These are phyloP conservation scores for Botrytis deweyae DNA, from an alignment of 2,329 filamentous ascomycete genomes.

Conservation along the genomic window DNA sequence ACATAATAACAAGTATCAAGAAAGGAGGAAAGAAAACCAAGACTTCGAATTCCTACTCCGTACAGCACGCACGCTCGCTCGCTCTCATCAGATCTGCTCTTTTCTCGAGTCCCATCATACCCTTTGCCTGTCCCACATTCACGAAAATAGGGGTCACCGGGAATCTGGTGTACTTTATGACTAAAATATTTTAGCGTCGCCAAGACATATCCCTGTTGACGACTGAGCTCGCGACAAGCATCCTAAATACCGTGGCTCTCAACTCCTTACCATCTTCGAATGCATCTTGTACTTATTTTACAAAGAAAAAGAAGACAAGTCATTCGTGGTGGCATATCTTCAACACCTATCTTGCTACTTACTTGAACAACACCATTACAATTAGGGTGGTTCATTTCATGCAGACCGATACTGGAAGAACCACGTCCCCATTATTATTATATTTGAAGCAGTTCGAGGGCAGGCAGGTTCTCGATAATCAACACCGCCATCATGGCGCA, in stretches of 20 bases:
- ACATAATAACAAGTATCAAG: neutral
- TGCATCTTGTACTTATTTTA: slow-evolving; percentile 22
- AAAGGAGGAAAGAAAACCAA: neutral
- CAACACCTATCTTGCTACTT: slow-evolving; percentile 14
- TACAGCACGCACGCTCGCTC: neutral
- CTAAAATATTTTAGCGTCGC: slow-evolving; percentile 22
- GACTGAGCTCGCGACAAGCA: slow-evolving; percentile 22
- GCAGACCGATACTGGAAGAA: slow-evolving; percentile 31
- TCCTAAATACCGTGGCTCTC: slow-evolving; percentile 20
- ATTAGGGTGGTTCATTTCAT: slow-evolving; percentile 28
- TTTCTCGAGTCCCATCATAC: neutral
- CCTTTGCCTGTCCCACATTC: neutral
- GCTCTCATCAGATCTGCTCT: neutral
- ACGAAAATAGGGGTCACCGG: slow-evolving; percentile 19
- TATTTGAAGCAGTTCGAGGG: slow-evolving; percentile 30
- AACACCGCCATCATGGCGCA: slow-evolving; percentile 67
- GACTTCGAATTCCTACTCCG: neutral
- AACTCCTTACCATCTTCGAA: slow-evolving; percentile 21
- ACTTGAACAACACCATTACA: slow-evolving; percentile 10
- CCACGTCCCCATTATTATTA: slow-evolving; percentile 27
- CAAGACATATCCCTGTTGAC: slow-evolving; percentile 20
- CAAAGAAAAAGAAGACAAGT: slow-evolving; percentile 18
- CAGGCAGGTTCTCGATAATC: slow-evolving; percentile 24
- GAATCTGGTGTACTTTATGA: neutral
- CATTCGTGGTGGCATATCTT: slow-evolving; percentile 25